Base-by-base conservation (phyloP, 192 early-diverging fungal species). In the Gamsiella multidivaricata region DNA sequence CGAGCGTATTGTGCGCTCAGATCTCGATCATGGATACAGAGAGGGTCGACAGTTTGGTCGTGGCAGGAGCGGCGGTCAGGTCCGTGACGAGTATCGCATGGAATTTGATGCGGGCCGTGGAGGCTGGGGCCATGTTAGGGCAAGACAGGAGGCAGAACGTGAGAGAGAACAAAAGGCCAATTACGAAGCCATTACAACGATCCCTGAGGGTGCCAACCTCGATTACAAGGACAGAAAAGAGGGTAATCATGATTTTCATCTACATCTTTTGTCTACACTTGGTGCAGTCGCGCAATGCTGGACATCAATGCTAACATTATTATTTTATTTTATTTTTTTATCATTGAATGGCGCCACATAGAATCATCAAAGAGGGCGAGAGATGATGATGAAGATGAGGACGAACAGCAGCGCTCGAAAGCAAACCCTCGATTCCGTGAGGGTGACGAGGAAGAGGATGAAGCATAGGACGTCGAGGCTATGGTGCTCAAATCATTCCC, bases 101-200 rank as follows among this genome's bases (percentile, higher is more conserved):
- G 97, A 99, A 49, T 99, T 93, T 72, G 97, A 99, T 75, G 91
- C 92, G 42, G 96, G 94, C 7, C 88, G 96, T 39, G 97, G 97
- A 53, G 97, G 97, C 5, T 99, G 94, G 94, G 96, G 96, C 64
- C 94, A 94, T 63, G 84, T 91, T 49, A 82, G 86, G 41, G 83
- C 91, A 18, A 70, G 83, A 65, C 86, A 90, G 57, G 90, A 92
- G 43, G 85, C 84, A 34, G 91, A 93, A 58, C 84, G 90, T 57
- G 94, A 95, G 11, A 85, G 84, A 66, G 69, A 82, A 26, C 69
- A 83, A 18, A 86, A 86, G 65, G 86, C 90, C 31, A 88, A 88
- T 66, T 91, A 92, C 63, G 91, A 91, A 53, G 88, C 87, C 1
- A 89, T 91, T 20, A 82, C 80, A 17, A 83, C 82, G 22, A 80